phyloP scores from a whole-genome alignment of 2,329 filamentous ascomycete genomes.

The Botrytis hyacinthi region DNA sequence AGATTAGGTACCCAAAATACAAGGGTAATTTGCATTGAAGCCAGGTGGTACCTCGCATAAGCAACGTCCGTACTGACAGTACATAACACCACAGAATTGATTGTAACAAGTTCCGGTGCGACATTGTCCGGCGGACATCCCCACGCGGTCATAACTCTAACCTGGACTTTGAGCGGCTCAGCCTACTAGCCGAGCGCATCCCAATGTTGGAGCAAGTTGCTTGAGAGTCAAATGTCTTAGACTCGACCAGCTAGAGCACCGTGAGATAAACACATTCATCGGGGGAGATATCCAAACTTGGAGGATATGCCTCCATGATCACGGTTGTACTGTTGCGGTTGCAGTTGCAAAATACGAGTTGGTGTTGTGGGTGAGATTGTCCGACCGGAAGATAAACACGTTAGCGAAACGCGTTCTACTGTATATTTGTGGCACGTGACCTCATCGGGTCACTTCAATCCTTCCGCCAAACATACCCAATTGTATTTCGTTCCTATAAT shows the following conservation, averaged over 20 bases:
- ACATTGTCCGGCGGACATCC: conserved; percentile 24
- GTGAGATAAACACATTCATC: conserved; percentile 2
- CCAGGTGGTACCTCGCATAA: conserved; percentile 16
- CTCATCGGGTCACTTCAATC: neutral
- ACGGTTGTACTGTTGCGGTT: neutral
- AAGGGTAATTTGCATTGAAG: conserved; percentile 12
- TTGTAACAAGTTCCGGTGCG: conserved; percentile 20
- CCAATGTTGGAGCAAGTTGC: neutral
- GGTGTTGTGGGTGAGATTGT: conserved; percentile 8
- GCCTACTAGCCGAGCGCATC: conserved; percentile 5
- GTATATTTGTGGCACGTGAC: conserved; percentile 3
- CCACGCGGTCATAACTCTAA: conserved; percentile 9
- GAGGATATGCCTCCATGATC: neutral
- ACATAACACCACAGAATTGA: conserved; percentile 17
- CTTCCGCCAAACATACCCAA: conserved; percentile 10
- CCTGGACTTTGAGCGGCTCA: conserved; percentile 9
- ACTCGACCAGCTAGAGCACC: conserved; percentile 15
- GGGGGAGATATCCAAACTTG: neutral
- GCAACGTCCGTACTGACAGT: conserved; percentile 22
- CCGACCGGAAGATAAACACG: conserved; percentile 10
- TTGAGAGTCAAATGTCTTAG: conserved; percentile 14
- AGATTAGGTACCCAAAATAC: conserved; percentile 22
- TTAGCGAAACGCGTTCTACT: conserved; percentile 11
- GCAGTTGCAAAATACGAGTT: conserved; percentile 8
- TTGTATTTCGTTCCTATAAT: neutral